These are phyloP conservation scores for Pelagomonas calceolata DNA, from an alignment of 108 stramenopile species.

Conservation along the genomic window DNA sequence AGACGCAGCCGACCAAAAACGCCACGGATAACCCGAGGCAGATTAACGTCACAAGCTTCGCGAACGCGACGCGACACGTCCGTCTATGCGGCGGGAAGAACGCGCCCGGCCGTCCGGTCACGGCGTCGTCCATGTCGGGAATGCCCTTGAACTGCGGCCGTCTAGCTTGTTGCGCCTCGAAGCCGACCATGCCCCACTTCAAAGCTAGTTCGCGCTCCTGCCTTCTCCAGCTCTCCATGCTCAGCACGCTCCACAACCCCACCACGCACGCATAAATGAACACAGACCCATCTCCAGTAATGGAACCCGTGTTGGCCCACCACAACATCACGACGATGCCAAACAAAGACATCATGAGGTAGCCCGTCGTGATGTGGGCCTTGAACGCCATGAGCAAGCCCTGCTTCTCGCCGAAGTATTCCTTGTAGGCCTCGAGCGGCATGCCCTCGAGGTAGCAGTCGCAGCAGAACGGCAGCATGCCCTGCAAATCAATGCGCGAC, in stretches of 20 bases:
- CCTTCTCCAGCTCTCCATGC: slow-evolving; percentile 33
- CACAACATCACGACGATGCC: not conserved
- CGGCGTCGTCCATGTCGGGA: too few species aligned
- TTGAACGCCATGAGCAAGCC: slow-evolving; percentile 48
- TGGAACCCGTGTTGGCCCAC: too few species aligned
- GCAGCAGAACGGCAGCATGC: too few species aligned
- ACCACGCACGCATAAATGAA: slow-evolving; percentile 29
- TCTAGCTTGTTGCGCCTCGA: slow-evolving; percentile 20
- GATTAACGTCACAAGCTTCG: too few species aligned
- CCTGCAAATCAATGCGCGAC: too few species aligned
- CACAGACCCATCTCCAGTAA: too few species aligned
- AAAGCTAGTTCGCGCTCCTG: slow-evolving; percentile 10
- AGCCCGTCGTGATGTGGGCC: slow-evolving; percentile 35
- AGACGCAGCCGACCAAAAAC: too few species aligned
- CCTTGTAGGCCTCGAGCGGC: slow-evolving; percentile 30
- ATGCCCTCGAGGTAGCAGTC: slow-evolving; percentile 7
- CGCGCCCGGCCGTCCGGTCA: too few species aligned
- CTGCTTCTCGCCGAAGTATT: slow-evolving; percentile 42
- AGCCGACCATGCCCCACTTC: slow-evolving; percentile 29
- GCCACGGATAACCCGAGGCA: too few species aligned
- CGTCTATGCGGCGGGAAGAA: too few species aligned
- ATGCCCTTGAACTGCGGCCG: slow-evolving; percentile 30
- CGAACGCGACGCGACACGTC: too few species aligned
- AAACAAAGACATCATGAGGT: slow-evolving; percentile 2
- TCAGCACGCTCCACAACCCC: slow-evolving; percentile 26